Base-by-base conservation (phyloP, 352 stramenopile species). In the Thalassiosira oceanica region DNA sequence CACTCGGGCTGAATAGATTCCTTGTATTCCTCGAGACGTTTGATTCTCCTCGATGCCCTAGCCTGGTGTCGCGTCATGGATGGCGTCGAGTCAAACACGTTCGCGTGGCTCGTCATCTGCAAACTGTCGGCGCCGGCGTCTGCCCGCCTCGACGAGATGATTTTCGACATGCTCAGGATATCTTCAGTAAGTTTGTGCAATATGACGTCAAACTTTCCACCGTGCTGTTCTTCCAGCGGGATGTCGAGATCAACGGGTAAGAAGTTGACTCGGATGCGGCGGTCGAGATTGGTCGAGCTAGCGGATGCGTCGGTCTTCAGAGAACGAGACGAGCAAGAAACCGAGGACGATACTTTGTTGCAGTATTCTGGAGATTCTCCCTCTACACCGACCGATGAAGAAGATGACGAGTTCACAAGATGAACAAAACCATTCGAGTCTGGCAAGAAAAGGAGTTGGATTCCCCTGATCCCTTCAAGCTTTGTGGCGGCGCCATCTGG, bases 111-210 rank as follows among this genome's bases (percentile, higher is more conserved):
- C 31, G 3, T 3, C 46, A 45, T 55, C 26, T 48, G 36, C 23
- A 55, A 11, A 3, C 23, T 55, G 5, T 45, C 10, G 5, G 29
- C 37, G 21, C 45, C 10, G 5, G 29, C 37, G 21, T 20, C 24
- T 36, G 27, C 39, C 28, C 23, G 4, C 23, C 24, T 39, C 5
- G 35, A 55, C 28, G 50, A 41, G 20, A 76, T 36, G 43, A 62
- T 55, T 41, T 70, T 69, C 7, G 51, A 83, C 28, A 74, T 74
- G 20, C 61, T 80, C 24, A 89, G 57, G 55, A 89, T 89, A 50
- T 89, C 82, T 67, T 89, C 82, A 5, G 82, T 90, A 33, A 90
- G 55, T 63, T 90, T 90, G 44, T 90, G 83, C n/a, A 90, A 52
- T 64, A 90, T 88, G 13, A 85, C 60, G 73, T 90, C 79, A 50